Evolutionary conservation across 192 early-diverging fungal species (phyloP).

Genomic region (Obelidium mucronatum): DNA sequence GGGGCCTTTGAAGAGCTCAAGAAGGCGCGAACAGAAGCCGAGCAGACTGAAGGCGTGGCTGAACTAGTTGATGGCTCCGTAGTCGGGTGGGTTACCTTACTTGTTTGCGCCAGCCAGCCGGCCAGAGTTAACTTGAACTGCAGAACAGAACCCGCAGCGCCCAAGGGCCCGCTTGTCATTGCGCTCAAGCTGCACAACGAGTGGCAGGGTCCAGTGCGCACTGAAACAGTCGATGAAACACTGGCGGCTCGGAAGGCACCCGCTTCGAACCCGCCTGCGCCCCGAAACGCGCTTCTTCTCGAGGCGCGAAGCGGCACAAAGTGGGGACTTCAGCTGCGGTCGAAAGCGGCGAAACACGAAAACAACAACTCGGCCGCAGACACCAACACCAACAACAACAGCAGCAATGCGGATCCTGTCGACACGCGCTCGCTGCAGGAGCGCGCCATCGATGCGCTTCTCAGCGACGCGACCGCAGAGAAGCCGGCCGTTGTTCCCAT

Average conservation of each 20-base stretch:
- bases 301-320: not conserved
- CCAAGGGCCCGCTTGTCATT: slow-evolving; percentile 47
- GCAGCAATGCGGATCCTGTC: no score
- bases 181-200: slow-evolving; percentile 47
- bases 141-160: not conserved
- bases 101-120: not conserved
- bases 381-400: not conserved
- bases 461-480: slow-evolving; percentile 6
- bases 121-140: not conserved
- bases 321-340: slow-evolving; percentile 45
- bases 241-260: no score
- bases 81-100: not conserved
- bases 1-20: no score
- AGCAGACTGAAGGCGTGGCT: not conserved
- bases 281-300: not conserved
- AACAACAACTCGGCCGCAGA: not conserved
- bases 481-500: slow-evolving; percentile 42
- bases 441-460: slow-evolving; percentile 37
- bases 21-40: not conserved
- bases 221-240: no score
- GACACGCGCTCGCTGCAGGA: slow-evolving; percentile 37
- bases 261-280: no score
- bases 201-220: slow-evolving; percentile 41
- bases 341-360: not conserved
- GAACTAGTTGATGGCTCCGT: not conserved